Conservation (phyloP, 129 eudicot genomes). For the carrot (Daucus carota) region DH1_v3.0 NC_030388.2:15467501-15468000, state of each 20-base stretch:
- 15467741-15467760: not conserved
- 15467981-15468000: not conserved
- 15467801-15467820: not conserved
- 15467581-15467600: too few species aligned
- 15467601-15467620: too few species aligned
- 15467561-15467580: too few species aligned
- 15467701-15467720: too few species aligned
- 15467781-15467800: not conserved
- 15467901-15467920: not conserved
- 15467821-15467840: not conserved
- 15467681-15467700: too few species aligned
- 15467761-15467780: not conserved
- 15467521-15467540: too few species aligned
- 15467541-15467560: too few species aligned
- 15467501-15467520: too few species aligned
- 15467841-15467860: not conserved
- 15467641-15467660: too few species aligned
- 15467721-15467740: not conserved
- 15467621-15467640: too few species aligned
- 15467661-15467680: too few species aligned
- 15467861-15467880: not conserved
- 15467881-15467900: not conserved
- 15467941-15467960: not conserved
- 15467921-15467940: not conserved
- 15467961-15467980: not conserved